These are phyloP conservation scores for Sporothrix curviconia DNA, from an alignment of 2,329 filamentous ascomycete genomes.

Conservation along the genomic window DNA sequence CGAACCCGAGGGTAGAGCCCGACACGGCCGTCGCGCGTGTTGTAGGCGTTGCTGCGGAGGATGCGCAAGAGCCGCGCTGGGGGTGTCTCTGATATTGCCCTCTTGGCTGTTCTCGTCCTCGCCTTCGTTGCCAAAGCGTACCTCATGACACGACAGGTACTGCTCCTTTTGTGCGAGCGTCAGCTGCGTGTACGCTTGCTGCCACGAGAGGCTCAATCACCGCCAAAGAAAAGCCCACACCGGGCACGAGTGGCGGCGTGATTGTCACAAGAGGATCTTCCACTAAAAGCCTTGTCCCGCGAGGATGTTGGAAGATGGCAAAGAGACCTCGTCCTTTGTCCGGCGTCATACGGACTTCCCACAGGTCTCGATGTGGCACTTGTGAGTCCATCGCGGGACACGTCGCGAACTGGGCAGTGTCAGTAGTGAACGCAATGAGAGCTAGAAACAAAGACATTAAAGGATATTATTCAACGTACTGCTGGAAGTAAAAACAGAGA, in stretches of 20 bases:
- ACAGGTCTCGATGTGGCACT: not conserved
- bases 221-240: conserved; percentile 24
- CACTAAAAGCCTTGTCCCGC: conserved; percentile 34
- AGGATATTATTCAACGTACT: too few species aligned
- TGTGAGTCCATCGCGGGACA: not conserved
- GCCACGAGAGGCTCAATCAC: conserved; percentile 30
- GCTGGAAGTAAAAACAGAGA: too few species aligned
- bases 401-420: not conserved
- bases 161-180: conserved; percentile 22
- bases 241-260: conserved; percentile 24
- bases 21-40: conserved; percentile 20
- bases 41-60: conserved; percentile 37
- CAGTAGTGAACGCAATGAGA: too few species aligned
- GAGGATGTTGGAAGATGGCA: conserved; percentile 28
- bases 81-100: too few species aligned
- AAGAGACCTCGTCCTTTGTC: conserved; percentile 38
- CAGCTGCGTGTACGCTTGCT: conserved; percentile 15
- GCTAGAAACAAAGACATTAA: too few species aligned
- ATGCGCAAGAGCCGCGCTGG: conserved; percentile 27
- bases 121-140: conserved; percentile 21
- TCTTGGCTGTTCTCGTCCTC: conserved; percentile 13
- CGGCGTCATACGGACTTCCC: conserved; percentile 20
- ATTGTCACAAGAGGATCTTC: conserved; percentile 33
- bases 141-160: conserved; percentile 28
- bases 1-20: conserved; percentile 29